Base-by-base conservation (phyloP, 2,329 filamentous ascomycete genomes). In the Neonectria ditissima region DNA sequence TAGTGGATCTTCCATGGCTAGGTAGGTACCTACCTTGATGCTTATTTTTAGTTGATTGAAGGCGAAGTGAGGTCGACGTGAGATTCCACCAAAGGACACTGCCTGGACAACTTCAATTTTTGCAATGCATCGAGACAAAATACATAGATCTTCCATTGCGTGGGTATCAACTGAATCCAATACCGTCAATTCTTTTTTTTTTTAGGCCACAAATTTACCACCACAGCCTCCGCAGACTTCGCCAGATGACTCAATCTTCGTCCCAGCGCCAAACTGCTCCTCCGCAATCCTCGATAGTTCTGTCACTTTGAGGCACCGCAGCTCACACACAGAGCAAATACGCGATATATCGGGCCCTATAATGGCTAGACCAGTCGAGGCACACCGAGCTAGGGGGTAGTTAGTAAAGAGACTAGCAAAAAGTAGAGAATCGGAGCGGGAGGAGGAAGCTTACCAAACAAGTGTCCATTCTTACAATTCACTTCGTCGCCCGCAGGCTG, bases 301-400 rank as follows among this genome's bases (percentile, higher is more conserved):
- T 5, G 80, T 76, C 0, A 79, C 73, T 48, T 81, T 80, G 20
- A 88, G 78, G 8, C 84, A 86, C 24, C 86, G 81, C 26, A 81
- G 74, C 16, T 82, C 82, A 67, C 87, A 89, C 2, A 88, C 83
- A 20, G 83, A 84, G 56, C 87, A 89, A 3, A 82, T 81, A 34
- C 82, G 79, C 0, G 86, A 87, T 50, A 84, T 79, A 3, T 83
- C 84, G 0, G 86, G 86, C 2, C 80, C 81, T 62, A 86, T 77
- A 65, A 89, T 86, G 13, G 86, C 83, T 8, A 89, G 74, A 1
- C 85, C 84, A 0, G 84, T 86, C 1, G 83, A 81, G 0, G 83
- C 83, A 63, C 87, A 89, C 1, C 79, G 83, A n/a, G 83, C 84
- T 86, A 26, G 24, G n/a, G 43, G 3, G 48, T 41, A 10, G 47